These are phyloP conservation scores for Lunasporangiospora selenospora DNA, from an alignment of 192 early-diverging fungal genomes.

Conservation along the genomic window DNA sequence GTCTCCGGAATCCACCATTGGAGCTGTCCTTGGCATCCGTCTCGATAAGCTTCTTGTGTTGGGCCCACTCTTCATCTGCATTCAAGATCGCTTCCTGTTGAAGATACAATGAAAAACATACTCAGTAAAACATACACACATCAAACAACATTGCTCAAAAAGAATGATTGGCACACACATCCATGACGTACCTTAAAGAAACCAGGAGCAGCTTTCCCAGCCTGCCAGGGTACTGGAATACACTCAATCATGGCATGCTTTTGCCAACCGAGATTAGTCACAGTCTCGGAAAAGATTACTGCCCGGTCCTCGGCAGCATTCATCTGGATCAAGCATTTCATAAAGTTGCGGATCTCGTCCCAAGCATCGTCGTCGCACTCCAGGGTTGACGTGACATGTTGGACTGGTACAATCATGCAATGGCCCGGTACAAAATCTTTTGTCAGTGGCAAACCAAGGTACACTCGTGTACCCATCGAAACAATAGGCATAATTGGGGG, in stretches of 20 bases:
- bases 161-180: too few species aligned
- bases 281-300: constrained; percentile 91
- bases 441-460: constrained; percentile 78
- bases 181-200: constrained; percentile 82
- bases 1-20: constrained; percentile 72
- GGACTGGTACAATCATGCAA: constrained; percentile 90
- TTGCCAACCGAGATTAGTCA: constrained; percentile 75
- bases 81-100: constrained; percentile 76
- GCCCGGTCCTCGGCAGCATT: constrained; percentile 71
- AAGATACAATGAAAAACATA: background rate
- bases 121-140: background rate
- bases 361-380: constrained; percentile 91
- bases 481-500: constrained; percentile 76
- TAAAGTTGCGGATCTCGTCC: constrained; percentile 96
- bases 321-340: constrained; percentile 94
- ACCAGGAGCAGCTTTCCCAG: constrained; percentile 77
- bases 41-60: constrained; percentile 80
- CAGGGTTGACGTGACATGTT: constrained; percentile 83
- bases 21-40: constrained; percentile 46
- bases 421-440: constrained; percentile 84
- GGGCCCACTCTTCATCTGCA: constrained; percentile 90
- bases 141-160: too few species aligned
- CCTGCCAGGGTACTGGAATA: constrained; percentile 85
- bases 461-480: constrained; percentile 76
- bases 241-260: constrained; percentile 92